These are phyloP conservation scores for Aaosphaeria arxii DNA, from an alignment of 2,329 filamentous ascomycete genomes.

Conservation along the genomic window DNA sequence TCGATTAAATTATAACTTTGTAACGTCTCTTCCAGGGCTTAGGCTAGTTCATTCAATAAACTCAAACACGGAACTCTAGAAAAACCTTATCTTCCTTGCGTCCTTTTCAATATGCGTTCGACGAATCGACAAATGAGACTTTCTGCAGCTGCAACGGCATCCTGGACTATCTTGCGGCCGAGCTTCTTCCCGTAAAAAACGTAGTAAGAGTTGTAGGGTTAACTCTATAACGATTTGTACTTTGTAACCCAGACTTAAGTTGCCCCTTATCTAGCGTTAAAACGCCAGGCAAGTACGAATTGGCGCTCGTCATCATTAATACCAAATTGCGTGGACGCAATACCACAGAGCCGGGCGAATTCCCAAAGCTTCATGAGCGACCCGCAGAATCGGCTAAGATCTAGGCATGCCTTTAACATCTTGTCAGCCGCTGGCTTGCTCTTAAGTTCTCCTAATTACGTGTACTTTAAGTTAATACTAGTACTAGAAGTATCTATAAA, in stretches of 20 bases:
- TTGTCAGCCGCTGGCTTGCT: neutral
- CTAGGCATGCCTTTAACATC: neutral
- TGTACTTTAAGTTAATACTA: neutral
- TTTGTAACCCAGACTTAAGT: neutral
- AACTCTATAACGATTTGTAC: slow-evolving; percentile 4
- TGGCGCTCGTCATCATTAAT: neutral
- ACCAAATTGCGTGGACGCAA: neutral
- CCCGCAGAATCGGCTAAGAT: neutral
- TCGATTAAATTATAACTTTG: no score
- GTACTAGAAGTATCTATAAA: neutral
- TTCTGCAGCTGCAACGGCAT: neutral
- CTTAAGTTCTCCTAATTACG: neutral
- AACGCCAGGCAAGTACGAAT: neutral
- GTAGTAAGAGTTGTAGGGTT: neutral
- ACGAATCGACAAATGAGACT: neutral
- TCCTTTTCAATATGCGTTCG: neutral
- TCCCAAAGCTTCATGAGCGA: neutral
- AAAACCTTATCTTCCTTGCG: neutral
- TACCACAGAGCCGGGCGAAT: neutral
- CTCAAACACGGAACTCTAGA: neutral
- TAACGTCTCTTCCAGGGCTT: neutral
- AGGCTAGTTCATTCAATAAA: neutral
- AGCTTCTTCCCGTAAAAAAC: neutral
- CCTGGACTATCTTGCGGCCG: neutral
- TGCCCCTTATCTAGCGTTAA: no score